These are phyloP conservation scores for Haberlea rhodopensis DNA, from an alignment of 257 asterid genomes.

Conservation along the genomic window DNA sequence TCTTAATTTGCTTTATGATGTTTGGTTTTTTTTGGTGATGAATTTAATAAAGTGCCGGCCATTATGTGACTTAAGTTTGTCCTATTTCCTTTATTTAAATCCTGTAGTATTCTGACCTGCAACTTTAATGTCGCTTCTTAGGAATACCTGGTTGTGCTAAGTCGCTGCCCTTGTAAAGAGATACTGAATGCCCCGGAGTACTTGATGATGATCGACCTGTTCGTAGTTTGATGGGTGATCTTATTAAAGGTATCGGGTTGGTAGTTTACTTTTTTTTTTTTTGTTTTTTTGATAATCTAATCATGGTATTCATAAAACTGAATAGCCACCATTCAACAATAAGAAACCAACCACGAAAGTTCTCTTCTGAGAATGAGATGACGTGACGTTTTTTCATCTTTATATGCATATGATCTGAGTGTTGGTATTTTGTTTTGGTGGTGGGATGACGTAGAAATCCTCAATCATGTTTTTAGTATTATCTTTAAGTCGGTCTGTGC, in stretches of 20 bases:
- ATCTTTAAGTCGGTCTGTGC: constrained; percentile 6
- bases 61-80: constrained; percentile 15
- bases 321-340: constrained; percentile 9
- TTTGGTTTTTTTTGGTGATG: constrained; percentile 1
- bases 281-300: constrained; percentile 13
- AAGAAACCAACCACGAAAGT: constrained; percentile 1
- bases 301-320: constrained; percentile 18
- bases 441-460: neutral
- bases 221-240: constrained; percentile 93
- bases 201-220: constrained; percentile 94
- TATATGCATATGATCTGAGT: constrained; percentile 9
- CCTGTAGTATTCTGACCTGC: constrained; percentile 29
- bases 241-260: constrained; percentile 66
- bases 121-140: constrained; percentile 28
- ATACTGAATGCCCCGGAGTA: constrained; percentile 59
- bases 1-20: too few species aligned
- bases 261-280: neutral
- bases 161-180: constrained; percentile 92
- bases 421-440: constrained; percentile 16
- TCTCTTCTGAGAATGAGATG: neutral
- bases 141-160: constrained; percentile 99
- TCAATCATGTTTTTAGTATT: neutral
- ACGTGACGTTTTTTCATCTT: constrained; percentile 16
- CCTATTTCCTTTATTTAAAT: constrained; percentile 21
- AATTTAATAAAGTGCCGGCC: constrained; percentile 2